These are phyloP conservation scores for Lipomyces yamanashiensis DNA, from an alignment of 805 yeast genomes.

Conservation along the genomic window DNA sequence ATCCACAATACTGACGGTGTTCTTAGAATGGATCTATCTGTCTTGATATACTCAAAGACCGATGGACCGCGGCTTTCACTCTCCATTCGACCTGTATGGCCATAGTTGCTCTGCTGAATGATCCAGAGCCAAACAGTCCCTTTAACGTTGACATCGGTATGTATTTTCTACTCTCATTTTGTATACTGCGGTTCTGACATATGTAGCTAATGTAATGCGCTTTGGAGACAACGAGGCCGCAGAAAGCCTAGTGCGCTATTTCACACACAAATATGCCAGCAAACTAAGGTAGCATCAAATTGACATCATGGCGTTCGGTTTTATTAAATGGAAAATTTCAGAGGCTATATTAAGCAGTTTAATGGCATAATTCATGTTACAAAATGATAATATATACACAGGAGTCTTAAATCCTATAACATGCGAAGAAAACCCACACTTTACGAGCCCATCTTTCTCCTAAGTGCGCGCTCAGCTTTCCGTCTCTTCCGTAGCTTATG, in stretches of 20 bases:
- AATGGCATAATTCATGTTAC: no score
- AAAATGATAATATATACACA: not conserved
- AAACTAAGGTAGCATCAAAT: not conserved
- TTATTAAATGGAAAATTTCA: not conserved
- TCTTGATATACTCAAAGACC: conserved; percentile 45
- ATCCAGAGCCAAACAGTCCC: conserved; percentile 49
- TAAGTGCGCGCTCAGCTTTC: conserved; percentile 72
- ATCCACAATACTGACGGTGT: not conserved
- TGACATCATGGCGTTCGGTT: not conserved
- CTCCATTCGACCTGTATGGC: conserved; percentile 47
- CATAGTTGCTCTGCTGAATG: conserved; percentile 45
- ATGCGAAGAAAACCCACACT: not conserved
- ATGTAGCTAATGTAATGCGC: conserved; percentile 41
- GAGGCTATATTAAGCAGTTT: not conserved
- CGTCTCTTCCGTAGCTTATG: conserved; percentile 97
- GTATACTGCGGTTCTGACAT: not conserved
- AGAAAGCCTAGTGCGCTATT: conserved; percentile 42
- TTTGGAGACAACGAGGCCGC: conserved; percentile 42
- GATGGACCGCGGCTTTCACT: conserved; percentile 51
- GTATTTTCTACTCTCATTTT: not conserved
- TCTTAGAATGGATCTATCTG: conserved; percentile 48
- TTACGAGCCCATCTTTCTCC: conserved; percentile 42
- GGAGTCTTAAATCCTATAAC: not conserved
- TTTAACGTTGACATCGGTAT: conserved; percentile 49
- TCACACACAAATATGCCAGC: conserved; percentile 37